These are phyloP conservation scores for Solanum tarijense DNA, from an alignment of 257 asterid genomes.

Conservation along the genomic window DNA sequence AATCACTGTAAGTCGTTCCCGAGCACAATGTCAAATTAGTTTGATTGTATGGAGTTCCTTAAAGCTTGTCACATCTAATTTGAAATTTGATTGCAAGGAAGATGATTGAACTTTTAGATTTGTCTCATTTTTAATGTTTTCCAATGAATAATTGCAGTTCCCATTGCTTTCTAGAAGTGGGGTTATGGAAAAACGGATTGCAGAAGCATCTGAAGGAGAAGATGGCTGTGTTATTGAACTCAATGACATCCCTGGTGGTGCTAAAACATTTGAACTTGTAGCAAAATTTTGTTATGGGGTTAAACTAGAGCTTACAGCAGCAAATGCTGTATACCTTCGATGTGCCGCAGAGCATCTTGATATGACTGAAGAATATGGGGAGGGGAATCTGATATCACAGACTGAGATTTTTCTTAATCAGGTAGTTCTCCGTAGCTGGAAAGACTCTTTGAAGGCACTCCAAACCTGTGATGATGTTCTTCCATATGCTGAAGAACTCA, in stretches of 20 bases:
- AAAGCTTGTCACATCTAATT: not conserved
- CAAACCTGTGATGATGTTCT: slow-evolving; percentile 70
- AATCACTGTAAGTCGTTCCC: not conserved
- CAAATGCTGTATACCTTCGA: slow-evolving; percentile 72
- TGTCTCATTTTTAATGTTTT: not conserved
- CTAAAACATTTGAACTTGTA: slow-evolving; percentile 82
- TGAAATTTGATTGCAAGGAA: not conserved
- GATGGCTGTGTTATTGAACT: slow-evolving; percentile 47
- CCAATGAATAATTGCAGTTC: slow-evolving; percentile 38
- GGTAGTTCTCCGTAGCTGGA: slow-evolving; percentile 65
- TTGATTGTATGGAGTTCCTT: not conserved
- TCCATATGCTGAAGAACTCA: slow-evolving; percentile 57
- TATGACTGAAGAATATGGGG: slow-evolving; percentile 90
- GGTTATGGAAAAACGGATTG: slow-evolving; percentile 76
- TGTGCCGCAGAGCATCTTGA: slow-evolving; percentile 88
- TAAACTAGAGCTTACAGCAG: slow-evolving; percentile 84
- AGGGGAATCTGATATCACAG: slow-evolving; percentile 69
- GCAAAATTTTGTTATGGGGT: slow-evolving; percentile 95
- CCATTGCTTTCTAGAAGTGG: slow-evolving; percentile 96
- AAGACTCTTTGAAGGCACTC: slow-evolving; percentile 76
- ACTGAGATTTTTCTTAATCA: slow-evolving; percentile 77
- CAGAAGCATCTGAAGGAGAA: slow-evolving; percentile 62
- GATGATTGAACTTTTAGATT: not conserved
- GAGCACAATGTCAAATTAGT: not conserved
- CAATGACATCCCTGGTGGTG: slow-evolving; percentile 74